phyloP scores from a whole-genome alignment of 2,329 filamentous ascomycete species.

The Epichloe baconii region DNA sequence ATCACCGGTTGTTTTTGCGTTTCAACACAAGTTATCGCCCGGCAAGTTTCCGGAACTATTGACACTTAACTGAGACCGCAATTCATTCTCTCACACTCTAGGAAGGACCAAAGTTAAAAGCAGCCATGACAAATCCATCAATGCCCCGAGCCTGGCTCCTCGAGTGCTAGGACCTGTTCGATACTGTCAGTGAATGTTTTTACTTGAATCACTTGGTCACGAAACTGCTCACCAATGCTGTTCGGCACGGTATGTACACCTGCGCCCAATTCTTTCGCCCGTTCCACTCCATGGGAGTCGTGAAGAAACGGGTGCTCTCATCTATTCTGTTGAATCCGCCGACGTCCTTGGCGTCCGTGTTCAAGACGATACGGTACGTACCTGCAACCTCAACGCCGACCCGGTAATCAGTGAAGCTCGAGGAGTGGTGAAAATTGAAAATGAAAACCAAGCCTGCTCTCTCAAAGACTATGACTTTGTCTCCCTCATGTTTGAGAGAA shows the following conservation, averaged over 20 bases:
- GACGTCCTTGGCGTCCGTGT: constrained; percentile 63
- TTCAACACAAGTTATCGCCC: neutral
- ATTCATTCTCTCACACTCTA: too few species aligned
- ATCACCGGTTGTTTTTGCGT: neutral
- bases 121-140: constrained; percentile 3
- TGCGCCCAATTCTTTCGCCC: constrained; percentile 80
- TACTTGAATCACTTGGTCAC: neutral
- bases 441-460: constrained; percentile 80
- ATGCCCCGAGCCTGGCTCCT: constrained; percentile 11
- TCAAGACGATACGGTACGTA: constrained; percentile 76
- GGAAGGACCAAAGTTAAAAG: too few species aligned
- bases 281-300: constrained; percentile 84
- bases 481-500: constrained; percentile 80
- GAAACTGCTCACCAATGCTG: constrained; percentile 55
- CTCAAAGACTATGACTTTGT: constrained; percentile 96
- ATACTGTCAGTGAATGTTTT: constrained; percentile 13
- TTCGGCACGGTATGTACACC: constrained; percentile 75
- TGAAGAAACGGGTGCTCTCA: constrained; percentile 78
- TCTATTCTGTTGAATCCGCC: constrained; percentile 72
- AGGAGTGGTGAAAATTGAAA: constrained; percentile 85
- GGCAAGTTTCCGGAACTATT: neutral
- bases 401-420: constrained; percentile 84
- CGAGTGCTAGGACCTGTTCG: constrained; percentile 35
- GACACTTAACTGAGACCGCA: neutral
- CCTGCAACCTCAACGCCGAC: constrained; percentile 76